Conservation (phyloP, 2,329 filamentous ascomycete genomes). For the Pyrenophora tritici-repentis region DNA sequence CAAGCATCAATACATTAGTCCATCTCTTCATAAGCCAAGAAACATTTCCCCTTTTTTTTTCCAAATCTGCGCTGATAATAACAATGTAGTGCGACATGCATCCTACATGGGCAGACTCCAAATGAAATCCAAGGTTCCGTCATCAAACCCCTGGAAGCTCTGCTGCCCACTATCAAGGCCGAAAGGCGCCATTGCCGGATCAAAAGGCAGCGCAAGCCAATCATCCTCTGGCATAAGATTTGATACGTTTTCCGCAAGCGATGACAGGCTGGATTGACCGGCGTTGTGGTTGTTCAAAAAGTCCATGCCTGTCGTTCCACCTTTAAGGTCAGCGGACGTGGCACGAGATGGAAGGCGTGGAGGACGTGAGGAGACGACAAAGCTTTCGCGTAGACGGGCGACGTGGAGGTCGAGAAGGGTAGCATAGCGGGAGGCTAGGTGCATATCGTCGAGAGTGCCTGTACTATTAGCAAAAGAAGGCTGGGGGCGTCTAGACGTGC, state of each 20-base stretch:
- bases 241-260: constrained; percentile 42
- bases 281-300: constrained; percentile 46
- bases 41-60: background rate
- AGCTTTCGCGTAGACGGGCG: constrained; percentile 44
- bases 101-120: constrained; percentile 46
- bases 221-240: constrained; percentile 47
- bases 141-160: constrained; percentile 46
- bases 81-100: background rate
- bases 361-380: constrained; percentile 45
- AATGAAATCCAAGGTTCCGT: constrained; percentile 47
- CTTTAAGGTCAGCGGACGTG: constrained; percentile 35
- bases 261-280: constrained; percentile 42
- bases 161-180: constrained; percentile 40
- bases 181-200: constrained; percentile 48
- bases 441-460: constrained; percentile 57
- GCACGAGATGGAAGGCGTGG: constrained; percentile 42
- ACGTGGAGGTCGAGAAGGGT: constrained; percentile 53
- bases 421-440: constrained; percentile 58
- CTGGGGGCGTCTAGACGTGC: background rate
- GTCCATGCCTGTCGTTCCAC: constrained; percentile 40
- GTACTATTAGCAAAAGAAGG: constrained; percentile 7
- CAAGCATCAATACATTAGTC: background rate
- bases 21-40: background rate
- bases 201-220: constrained; percentile 47
- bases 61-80: background rate